Base-by-base conservation (phyloP, 169 alveolate genomes). In the Eimeria falciformis region DNA sequence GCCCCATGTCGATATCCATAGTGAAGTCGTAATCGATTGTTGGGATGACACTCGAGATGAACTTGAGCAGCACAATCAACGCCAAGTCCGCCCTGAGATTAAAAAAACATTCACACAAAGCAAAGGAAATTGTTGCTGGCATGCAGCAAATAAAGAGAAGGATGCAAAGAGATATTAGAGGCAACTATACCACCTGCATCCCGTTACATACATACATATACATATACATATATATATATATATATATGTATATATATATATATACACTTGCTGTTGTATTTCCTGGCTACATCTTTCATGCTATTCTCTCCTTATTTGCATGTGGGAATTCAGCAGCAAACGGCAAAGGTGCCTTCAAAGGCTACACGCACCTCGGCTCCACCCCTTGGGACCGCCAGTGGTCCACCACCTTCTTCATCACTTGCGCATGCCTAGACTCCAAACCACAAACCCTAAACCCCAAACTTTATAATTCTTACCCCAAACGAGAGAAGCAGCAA, bases 11-110 rank as follows among this genome's bases (percentile, higher is more conserved):
- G 78, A 95, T 92, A 56, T 97, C 98, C 92, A 96, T 94, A 37
- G 98, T 97, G 90, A 96, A 97, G 90, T 97, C 98, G 92, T 97
- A 97, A 92, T 97, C 96, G 66, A 97, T 97, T 33, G 98, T 97
- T n/a, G 98, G 98, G 46, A 96, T 96, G 50, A 97, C 98, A 21
- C 96, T 87, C 3, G 98, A 95, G n/a, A 97, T 93, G 94, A 97
- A 96, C 95, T 97, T 96, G 85, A 97, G 93, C 92, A 97, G 95
- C 5, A 96, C 96, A 56, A 97, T 94, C 68, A 97, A 46, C 21
- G 97, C 96, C 50, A 96, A 95, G 56, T 96, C 97, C 25, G 94
- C 97, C 62, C 96, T 71, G 62, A 27, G 66, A 12, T n/a, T n/a
- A n/a, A n/a, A n/a, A n/a, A n/a, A n/a, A n/a, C n/a, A n/a, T n/a